These are phyloP conservation scores for Scytalidium lignicola DNA, from an alignment of 2,329 filamentous ascomycete species.

Conservation along the genomic window DNA sequence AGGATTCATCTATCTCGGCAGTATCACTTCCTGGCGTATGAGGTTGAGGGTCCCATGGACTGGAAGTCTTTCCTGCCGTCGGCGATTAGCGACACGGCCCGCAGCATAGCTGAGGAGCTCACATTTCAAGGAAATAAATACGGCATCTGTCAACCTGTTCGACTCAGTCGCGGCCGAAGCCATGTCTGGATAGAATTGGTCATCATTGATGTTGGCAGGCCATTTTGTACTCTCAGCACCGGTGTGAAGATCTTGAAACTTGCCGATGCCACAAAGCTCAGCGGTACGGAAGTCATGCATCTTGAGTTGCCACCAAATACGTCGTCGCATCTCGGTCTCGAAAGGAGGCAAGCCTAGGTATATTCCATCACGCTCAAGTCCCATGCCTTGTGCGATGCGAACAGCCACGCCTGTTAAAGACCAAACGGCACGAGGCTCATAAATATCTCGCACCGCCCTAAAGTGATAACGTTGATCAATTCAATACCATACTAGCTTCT, in stretches of 20 bases:
- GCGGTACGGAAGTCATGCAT: slow-evolving; percentile 20
- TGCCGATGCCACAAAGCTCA: slow-evolving; percentile 9
- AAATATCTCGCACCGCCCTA: slow-evolving; percentile 26
- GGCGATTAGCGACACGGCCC: slow-evolving; percentile 2
- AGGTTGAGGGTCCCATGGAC: slow-evolving; percentile 1
- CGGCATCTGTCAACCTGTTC: slow-evolving; percentile 51
- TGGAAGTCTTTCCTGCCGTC: neutral
- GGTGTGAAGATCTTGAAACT: slow-evolving; percentile 22
- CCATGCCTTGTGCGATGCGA: slow-evolving; percentile 63
- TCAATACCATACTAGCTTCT: too few relatives aligned
- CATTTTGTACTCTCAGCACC: slow-evolving; percentile 46
- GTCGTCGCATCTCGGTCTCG: slow-evolving; percentile 60
- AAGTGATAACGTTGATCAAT: too few relatives aligned
- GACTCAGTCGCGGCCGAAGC: slow-evolving; percentile 34
- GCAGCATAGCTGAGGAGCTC: slow-evolving; percentile 42
- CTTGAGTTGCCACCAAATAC: slow-evolving; percentile 57
- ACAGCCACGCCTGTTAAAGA: slow-evolving; percentile 56
- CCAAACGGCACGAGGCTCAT: slow-evolving; percentile 57
- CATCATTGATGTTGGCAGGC: slow-evolving; percentile 56
- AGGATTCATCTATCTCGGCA: slow-evolving; percentile 12
- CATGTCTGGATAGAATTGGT: slow-evolving; percentile 50
- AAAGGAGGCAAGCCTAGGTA: slow-evolving; percentile 52
- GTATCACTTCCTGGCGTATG: neutral
- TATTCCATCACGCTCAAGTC: slow-evolving; percentile 58
- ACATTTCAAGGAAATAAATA: slow-evolving; percentile 50